These are phyloP conservation scores for Penicillium paneum DNA, from an alignment of 2,329 filamentous ascomycete genomes.

Conservation along the genomic window DNA sequence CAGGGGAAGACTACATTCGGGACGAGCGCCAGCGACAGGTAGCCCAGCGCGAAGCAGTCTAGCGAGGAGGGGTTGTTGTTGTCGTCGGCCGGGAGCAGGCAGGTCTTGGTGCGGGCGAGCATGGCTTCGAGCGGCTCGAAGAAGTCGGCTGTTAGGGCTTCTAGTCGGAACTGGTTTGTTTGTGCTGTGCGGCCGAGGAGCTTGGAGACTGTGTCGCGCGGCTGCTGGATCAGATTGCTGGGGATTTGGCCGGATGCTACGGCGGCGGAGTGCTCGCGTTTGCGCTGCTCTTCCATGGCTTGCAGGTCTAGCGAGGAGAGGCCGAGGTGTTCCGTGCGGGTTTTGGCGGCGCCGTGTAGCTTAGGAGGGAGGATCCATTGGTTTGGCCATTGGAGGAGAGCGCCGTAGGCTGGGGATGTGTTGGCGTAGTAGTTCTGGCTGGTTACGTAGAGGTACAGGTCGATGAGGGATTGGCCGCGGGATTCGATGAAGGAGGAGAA, in stretches of 20 bases:
- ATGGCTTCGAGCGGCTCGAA: constrained; percentile 68
- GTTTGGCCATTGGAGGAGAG: constrained; percentile 77
- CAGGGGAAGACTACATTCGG: constrained; percentile 61
- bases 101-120: constrained; percentile 51
- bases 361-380: constrained; percentile 81
- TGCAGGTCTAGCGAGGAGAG: constrained; percentile 67
- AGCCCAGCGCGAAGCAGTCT: constrained; percentile 78
- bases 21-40: constrained; percentile 69
- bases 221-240: constrained; percentile 53
- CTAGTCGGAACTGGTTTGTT: constrained; percentile 70
- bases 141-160: constrained; percentile 67
- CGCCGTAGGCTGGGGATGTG: constrained; percentile 77
- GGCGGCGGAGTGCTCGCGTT: constrained; percentile 39
- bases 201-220: constrained; percentile 58
- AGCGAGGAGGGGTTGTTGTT: constrained; percentile 57
- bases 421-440: constrained; percentile 77
- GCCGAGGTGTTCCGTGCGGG: constrained; percentile 66
- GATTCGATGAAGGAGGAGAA: constrained; percentile 67
- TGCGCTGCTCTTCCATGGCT: constrained; percentile 40
- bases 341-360: constrained; percentile 66
- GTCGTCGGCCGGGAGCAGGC: constrained; percentile 49
- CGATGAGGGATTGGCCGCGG: constrained; percentile 72
- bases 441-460: constrained; percentile 85
- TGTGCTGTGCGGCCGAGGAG: constrained; percentile 66
- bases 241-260: constrained; percentile 40